Evolutionary conservation across 768 basidiomycete species (phyloP), one percentile per base, ranked within the genome.

Genomic region (Galerina marginata): DNA sequence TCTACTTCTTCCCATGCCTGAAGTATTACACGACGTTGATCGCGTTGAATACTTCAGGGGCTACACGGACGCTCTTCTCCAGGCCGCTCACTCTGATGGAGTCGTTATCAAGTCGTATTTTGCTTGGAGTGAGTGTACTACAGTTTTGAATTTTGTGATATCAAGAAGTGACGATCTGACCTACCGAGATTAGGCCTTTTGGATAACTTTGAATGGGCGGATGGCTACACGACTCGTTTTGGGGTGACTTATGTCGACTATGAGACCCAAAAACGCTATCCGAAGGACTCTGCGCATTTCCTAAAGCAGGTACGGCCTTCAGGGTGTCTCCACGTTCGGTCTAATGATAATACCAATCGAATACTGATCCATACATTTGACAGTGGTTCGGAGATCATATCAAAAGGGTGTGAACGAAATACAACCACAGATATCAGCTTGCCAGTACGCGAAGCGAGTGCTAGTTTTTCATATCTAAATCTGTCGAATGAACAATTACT

Each of bases 121-220:
- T 70, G 82, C 86, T 3, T 89, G 87, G 87, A 88, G 86, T 86
- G 61, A 52, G 84, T 77, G 39, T 20, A 16, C 39, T 26, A 20
- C 37, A 12, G 12, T 58, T 44, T 20, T 33, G 29, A 4, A 33
- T 33, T 4, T 33, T 7, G 29, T 33, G 5, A 33, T 33, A 33
- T 33, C 29, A 33, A 33, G 15, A 48, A 9, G 15, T 1, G 40
- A 20, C 25, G 43, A 38, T 38, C 44, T 53, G 26, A 25, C 43
- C 6, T 12, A 14, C 42, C 29, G 6, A 29, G 26, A 16, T 12
- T 59, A 86, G 85, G 86, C 72, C 75, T 90, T 47, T 65, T 90
- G 59, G 87, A 89, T 65, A 89, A 89, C 69, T 88, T 89, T 59
- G 89, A 90, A 70, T 88, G 89, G 87, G 84, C 86, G 20, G 88